phyloP scores from a whole-genome alignment of 1,139 yeast species.

The Tardiomyces digboiensis region DNA sequence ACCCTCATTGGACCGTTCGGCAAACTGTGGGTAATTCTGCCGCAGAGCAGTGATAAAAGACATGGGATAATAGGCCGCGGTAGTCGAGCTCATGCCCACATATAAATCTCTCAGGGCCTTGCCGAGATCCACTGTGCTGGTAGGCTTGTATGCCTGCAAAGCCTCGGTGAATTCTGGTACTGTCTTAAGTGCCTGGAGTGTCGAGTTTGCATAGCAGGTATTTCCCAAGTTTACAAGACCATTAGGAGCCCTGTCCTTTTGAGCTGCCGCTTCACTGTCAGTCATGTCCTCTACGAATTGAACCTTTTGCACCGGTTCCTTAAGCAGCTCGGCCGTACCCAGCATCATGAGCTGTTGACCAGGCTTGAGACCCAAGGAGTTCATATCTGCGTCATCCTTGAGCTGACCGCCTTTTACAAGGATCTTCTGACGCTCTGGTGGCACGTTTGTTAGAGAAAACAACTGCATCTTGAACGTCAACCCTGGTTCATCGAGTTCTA shows the following conservation, averaged over 20 bases:
- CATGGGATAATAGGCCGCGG: conserved; percentile 37
- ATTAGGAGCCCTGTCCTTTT: conserved; percentile 40
- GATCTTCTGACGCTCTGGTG: conserved; percentile 81
- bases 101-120: conserved; percentile 24
- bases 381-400: conserved; percentile 51
- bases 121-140: conserved; percentile 15
- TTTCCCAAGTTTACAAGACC: conserved; percentile 89
- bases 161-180: conserved; percentile 46
- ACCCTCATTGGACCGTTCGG: conserved; percentile 60
- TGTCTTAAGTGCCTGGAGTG: conserved; percentile 69
- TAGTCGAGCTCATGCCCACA: conserved; percentile 21
- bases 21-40: conserved; percentile 72
- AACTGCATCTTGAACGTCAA: conserved; percentile 63
- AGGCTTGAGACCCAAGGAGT: conserved; percentile 45
- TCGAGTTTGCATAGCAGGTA: conserved; percentile 89
- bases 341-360: conserved; percentile 75
- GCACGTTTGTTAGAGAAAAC: conserved; percentile 66
- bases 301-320: conserved; percentile 45
- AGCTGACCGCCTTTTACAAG: conserved; percentile 86
- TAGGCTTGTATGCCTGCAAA: conserved; percentile 17
- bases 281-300: conserved; percentile 31
- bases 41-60: conserved; percentile 42
- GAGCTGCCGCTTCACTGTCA: conserved; percentile 22
- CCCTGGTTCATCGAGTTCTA: conserved; percentile 44
- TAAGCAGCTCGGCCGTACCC: conserved; percentile 74